Percentiles rank a stretch among this genome's conserved stretches.
These are phyloP conservation scores for Pharus latifolius DNA, from an alignment of 176 grass and related monocot species.

Conservation along the genomic window DNA sequence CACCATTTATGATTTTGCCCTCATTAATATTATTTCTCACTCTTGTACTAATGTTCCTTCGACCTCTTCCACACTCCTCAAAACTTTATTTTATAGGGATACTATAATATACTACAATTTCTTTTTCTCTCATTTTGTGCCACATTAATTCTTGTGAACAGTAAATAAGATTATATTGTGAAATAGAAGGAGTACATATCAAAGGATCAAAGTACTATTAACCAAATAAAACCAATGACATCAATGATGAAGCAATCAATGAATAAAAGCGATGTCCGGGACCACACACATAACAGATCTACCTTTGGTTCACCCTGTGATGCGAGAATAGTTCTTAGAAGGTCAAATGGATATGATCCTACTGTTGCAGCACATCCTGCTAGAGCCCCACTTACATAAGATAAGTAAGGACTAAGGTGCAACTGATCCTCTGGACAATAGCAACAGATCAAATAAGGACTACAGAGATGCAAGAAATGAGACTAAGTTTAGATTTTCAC, in stretches of 20 bases:
- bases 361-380: slow-evolving; percentile 84
- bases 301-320: slow-evolving; percentile 99
- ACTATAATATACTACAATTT: too few species aligned
- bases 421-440: slow-evolving; percentile 78
- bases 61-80: too few species aligned
- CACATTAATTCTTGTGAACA: too few species aligned
- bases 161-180: too few species aligned
- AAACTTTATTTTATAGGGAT: too few species aligned
- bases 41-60: too few species aligned
- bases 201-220: too few species aligned
- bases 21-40: too few species aligned
- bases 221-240: too few species aligned
- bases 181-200: too few species aligned
- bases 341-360: slow-evolving; percentile 98
- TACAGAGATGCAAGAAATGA: neutral
- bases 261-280: neutral
- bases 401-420: slow-evolving; percentile 77
- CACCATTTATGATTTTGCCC: too few species aligned
- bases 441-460: slow-evolving; percentile 11
- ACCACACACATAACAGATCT: slow-evolving; percentile 3
- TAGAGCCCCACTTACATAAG: slow-evolving; percentile 90
- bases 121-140: too few species aligned
- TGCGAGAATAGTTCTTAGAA: slow-evolving; percentile 95
- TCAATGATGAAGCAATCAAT: neutral
- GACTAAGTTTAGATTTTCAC: neutral